Conservation (phyloP, 768 basidiomycete genomes). For the Glaciozyma martinii region DNA sequence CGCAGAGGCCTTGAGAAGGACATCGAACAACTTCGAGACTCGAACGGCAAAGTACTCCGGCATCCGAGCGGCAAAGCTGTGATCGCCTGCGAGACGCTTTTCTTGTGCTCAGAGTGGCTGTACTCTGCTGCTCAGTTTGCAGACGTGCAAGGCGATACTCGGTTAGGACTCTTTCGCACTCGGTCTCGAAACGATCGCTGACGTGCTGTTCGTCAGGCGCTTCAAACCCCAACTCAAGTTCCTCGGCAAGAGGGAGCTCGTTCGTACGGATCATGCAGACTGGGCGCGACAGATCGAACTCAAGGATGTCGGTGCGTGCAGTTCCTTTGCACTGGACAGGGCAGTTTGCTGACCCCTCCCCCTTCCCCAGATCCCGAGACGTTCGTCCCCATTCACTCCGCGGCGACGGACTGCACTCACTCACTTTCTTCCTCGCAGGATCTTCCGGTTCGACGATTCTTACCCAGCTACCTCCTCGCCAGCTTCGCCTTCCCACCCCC, state of each 20-base stretch:
- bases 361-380: neutral
- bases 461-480: neutral
- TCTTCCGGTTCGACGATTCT: conserved; percentile 19
- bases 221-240: neutral
- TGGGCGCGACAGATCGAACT: neutral
- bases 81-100: neutral
- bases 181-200: neutral
- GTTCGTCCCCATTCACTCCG: neutral
- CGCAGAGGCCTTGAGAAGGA: neutral
- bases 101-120: neutral
- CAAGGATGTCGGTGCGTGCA: neutral
- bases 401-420: neutral
- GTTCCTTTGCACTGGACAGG: no score
- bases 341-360: no score
- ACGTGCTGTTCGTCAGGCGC: neutral
- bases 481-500: neutral
- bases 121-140: neutral
- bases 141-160: neutral
- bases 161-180: neutral
- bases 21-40: neutral
- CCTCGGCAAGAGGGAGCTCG: neutral
- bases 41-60: neutral
- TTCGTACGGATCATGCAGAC: neutral
- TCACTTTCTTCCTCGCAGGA: neutral
- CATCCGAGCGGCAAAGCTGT: neutral